Evolutionary conservation across 1,139 yeast genomes (phyloP).

Genomic region (Meyerozyma elateridarum): DNA sequence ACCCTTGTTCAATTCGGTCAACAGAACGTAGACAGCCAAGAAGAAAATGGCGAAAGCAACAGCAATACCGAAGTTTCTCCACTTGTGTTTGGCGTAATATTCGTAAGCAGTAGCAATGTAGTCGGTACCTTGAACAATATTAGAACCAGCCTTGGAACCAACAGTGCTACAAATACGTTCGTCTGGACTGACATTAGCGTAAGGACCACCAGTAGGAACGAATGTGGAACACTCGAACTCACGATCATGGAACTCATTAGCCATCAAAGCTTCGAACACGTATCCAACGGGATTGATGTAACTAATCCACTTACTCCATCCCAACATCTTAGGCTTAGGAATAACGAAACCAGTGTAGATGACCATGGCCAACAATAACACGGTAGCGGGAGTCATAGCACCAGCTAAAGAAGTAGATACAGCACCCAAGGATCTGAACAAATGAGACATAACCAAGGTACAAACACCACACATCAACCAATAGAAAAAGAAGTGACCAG

Average conservation of each 20-base stretch:
- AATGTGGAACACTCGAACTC: slow-evolving; percentile 37
- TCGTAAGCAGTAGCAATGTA: slow-evolving; percentile 45
- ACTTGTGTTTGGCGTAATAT: slow-evolving; percentile 56
- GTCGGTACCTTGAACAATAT: slow-evolving; percentile 51
- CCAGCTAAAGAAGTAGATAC: slow-evolving; percentile 53
- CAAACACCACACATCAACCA: slow-evolving; percentile 49
- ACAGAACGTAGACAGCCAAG: slow-evolving; percentile 48
- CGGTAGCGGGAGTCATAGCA: slow-evolving; percentile 71
- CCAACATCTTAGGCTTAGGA: slow-evolving; percentile 62
- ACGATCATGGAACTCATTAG: slow-evolving; percentile 44
- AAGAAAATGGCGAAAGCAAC: slow-evolving; percentile 54
- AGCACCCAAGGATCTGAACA: slow-evolving; percentile 71
- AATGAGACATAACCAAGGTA: slow-evolving; percentile 63
- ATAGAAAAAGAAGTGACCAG: slow-evolving; percentile 69
- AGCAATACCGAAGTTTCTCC: slow-evolving; percentile 82
- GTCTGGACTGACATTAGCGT: slow-evolving; percentile 31
- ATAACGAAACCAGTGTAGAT: slow-evolving; percentile 74
- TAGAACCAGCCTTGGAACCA: slow-evolving; percentile 58
- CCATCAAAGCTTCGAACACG: slow-evolving; percentile 63
- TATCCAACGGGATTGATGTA: slow-evolving; percentile 69
- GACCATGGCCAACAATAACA: slow-evolving; percentile 55
- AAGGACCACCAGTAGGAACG: slow-evolving; percentile 51
- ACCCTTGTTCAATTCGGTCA: slow-evolving; percentile 66
- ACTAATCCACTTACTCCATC: slow-evolving; percentile 80
- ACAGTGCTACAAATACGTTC: slow-evolving; percentile 56